These are phyloP conservation scores for Sclerotinia subarctica DNA, from an alignment of 2,329 filamentous ascomycete genomes.

Conservation along the genomic window DNA sequence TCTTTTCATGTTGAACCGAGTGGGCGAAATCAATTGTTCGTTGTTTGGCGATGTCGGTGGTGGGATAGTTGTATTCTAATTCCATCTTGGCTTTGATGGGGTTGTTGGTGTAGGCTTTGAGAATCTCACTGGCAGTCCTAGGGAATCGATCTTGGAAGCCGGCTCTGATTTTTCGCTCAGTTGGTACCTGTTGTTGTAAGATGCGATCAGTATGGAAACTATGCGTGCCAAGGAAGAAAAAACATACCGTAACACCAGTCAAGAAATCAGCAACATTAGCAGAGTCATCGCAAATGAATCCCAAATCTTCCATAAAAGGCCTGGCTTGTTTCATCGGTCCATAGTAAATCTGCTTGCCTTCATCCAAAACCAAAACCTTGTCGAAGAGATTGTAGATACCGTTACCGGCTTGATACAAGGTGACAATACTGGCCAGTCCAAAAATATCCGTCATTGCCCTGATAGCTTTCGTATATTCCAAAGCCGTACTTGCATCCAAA, in stretches of 20 bases:
- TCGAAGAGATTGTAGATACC: conserved; percentile 68
- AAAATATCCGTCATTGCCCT: conserved; percentile 61
- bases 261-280: conserved; percentile 65
- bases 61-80: conserved; percentile 56
- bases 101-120: conserved; percentile 51
- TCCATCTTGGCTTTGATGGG: conserved; percentile 50
- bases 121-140: conserved; percentile 46
- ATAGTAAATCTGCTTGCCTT: conserved; percentile 64
- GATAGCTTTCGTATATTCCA: conserved; percentile 61
- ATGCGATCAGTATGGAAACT: not conserved
- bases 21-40: conserved; percentile 51
- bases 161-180: conserved; percentile 59
- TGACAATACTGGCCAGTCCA: conserved; percentile 59
- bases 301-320: conserved; percentile 62
- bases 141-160: conserved; percentile 45
- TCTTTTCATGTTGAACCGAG: conserved; percentile 52
- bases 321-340: conserved; percentile 56
- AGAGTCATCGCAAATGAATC: conserved; percentile 59
- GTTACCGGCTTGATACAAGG: conserved; percentile 67
- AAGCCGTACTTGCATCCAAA: conserved; percentile 64
- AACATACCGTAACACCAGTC: conserved; percentile 48
- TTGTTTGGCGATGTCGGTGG: conserved; percentile 45
- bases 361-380: conserved; percentile 65
- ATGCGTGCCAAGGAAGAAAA: not conserved
- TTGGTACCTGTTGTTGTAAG: conserved; percentile 39